Evolutionary conservation across 805 yeast genomes (phyloP), one percentile per base, ranked within the genome.

Genomic region (Geotrichum ghanense): DNA sequence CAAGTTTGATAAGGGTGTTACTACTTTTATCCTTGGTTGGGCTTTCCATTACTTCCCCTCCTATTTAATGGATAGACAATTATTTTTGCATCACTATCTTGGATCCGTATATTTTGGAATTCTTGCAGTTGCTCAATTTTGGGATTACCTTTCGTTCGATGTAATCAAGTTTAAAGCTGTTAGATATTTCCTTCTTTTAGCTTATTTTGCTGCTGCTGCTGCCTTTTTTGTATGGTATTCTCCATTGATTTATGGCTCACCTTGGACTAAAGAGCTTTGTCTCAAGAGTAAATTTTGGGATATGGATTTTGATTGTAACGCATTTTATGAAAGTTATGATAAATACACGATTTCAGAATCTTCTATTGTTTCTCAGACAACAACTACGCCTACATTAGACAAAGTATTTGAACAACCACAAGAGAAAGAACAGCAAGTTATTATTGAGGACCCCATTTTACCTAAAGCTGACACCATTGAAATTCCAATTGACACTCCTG

Each of bases 101-200:
- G 97, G 96, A 48, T 86, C 97, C 2, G 75, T 86, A 45, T 92
- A 87, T 68, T 92, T 92, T 65, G 92, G 87, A 42, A 71, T 85
- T 46, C 70, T 86, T 52, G 85, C 82, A 2, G 68, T 86, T 44
- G 84, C 83, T n/a, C 89, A 83, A 55, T 57, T 51, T 37, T 58
- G 66, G 56, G 71, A 70, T 51, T 56, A 65, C 37, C 23, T 64
- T 35, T 50, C 58, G 37, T 53, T 57, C 17, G 46, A 56, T 22
- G 46, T 52, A 20, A 50, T 58, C 22, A 66, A 62, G 43, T 73
- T 67, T 51, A 75, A 70, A 54, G 54, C 60, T 34, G 54, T 74
- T 35, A 73, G 76, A 2, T 72, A 73, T 44, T 66, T 58, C 2
- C 42, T 76, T 9, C 62, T 82, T 26, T 71, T 64, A 4, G 59